Conservation (phyloP, 164 flowering plant genomes). For the Vitis amurensis region DNA sequence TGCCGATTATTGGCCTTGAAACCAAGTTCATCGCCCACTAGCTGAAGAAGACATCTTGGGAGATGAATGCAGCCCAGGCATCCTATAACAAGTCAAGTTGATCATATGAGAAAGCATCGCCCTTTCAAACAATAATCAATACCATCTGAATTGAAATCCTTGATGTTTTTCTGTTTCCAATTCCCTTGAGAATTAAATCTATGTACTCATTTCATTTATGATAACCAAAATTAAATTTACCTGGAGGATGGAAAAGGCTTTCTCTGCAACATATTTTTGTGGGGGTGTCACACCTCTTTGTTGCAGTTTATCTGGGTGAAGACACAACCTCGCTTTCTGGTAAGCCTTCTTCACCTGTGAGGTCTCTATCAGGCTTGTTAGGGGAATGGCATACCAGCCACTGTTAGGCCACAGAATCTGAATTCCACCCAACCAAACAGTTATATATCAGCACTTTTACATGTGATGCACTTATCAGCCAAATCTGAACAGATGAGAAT, state of each 20-base stretch:
- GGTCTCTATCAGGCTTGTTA: constrained; percentile 42
- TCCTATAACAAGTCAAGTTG: constrained; percentile 29
- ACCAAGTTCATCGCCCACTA: background rate
- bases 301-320: constrained; percentile 83
- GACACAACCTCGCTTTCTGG: constrained; percentile 68
- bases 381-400: constrained; percentile 59
- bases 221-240: constrained; percentile 24
- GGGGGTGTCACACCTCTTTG: constrained; percentile 66
- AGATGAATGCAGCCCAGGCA: constrained; percentile 56
- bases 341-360: constrained; percentile 75
- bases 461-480: no score
- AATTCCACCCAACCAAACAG: background rate
- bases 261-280: constrained; percentile 59
- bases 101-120: background rate
- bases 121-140: background rate
- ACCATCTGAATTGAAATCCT: background rate
- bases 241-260: constrained; percentile 72
- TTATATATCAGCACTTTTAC: no score
- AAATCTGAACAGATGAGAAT: no score
- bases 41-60: constrained; percentile 32
- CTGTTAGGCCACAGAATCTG: constrained; percentile 79
- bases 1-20: background rate
- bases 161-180: background rate
- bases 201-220: background rate
- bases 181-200: background rate